Evolutionary conservation across 192 early-diverging fungal genomes (phyloP).

Genomic region (Entomortierella parvispora): DNA sequence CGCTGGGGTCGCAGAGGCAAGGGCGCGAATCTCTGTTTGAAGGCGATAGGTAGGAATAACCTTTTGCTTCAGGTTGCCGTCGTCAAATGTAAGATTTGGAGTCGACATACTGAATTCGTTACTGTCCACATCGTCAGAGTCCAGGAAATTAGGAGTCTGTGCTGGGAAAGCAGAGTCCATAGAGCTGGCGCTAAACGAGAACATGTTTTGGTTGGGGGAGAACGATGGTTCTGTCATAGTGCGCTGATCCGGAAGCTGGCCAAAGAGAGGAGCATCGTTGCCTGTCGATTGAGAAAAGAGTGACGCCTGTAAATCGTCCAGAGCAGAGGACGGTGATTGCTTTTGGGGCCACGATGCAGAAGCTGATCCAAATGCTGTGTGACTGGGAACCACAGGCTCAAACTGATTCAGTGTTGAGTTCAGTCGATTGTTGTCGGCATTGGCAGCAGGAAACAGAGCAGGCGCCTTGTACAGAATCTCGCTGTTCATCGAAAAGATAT

Average conservation of each 20-base stretch:
- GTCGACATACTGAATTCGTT: constrained; percentile 47
- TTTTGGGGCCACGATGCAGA: constrained; percentile 31
- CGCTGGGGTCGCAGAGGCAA: constrained; percentile 45
- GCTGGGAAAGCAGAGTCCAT: constrained; percentile 35
- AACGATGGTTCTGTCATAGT: constrained; percentile 9
- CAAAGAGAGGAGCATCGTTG: constrained; percentile 27
- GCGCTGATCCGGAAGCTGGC: constrained; percentile 18
- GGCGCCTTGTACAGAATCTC: constrained; percentile 40
- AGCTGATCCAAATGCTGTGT: constrained; percentile 8
- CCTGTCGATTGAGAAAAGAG: constrained; percentile 11
- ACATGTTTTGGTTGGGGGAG: constrained; percentile 52
- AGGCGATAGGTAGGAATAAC: constrained; percentile 35
- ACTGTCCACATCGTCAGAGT: constrained; percentile 48
- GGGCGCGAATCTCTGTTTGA: constrained; percentile 35
- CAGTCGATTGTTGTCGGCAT: constrained; percentile 3
- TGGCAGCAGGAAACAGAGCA: constrained; percentile 14
- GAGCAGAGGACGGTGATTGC: constrained; percentile 10
- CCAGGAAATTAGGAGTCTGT: constrained; percentile 37
- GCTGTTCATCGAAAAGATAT: constrained; percentile 43
- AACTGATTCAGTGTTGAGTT: not conserved
- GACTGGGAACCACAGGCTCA: constrained; percentile 11
- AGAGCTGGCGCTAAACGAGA: constrained; percentile 28
- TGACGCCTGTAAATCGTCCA: constrained; percentile 37
- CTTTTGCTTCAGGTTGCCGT: constrained; percentile 17
- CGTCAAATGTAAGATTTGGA: constrained; percentile 33